These are phyloP conservation scores for Trichaptum fuscoviolaceum DNA, from an alignment of 768 basidiomycete species.

Conservation along the genomic window DNA sequence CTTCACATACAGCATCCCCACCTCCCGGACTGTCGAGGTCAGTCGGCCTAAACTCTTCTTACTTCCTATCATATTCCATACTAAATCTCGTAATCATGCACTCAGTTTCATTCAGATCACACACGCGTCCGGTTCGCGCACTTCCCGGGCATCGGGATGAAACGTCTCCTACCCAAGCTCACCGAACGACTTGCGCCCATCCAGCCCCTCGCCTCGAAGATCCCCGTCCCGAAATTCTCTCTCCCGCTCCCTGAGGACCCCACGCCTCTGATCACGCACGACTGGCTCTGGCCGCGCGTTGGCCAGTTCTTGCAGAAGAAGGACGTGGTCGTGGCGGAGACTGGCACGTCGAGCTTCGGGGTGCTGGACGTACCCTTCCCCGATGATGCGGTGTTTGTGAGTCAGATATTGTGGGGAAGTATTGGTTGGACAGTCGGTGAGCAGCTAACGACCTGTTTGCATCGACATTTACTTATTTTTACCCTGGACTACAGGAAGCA, in stretches of 20 bases:
- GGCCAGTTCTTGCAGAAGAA: constrained; percentile 62
- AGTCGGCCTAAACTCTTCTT: not conserved
- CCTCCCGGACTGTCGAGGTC: constrained; percentile 59
- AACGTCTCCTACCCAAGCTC: constrained; percentile 67
- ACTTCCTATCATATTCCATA: not conserved
- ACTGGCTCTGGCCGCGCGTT: constrained; percentile 81
- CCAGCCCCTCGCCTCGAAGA: constrained; percentile 33
- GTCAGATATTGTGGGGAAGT: constrained; percentile 85
- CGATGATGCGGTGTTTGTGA: constrained; percentile 54
- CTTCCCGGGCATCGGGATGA: constrained; percentile 70
- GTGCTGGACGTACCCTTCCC: constrained; percentile 79
- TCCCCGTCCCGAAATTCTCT: constrained; percentile 39
- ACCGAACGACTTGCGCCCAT: constrained; percentile 38
- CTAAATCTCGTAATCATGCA: not conserved
- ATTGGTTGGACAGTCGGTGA: constrained; percentile 86
- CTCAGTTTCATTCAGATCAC: constrained; percentile 70
- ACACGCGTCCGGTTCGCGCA: constrained; percentile 59
- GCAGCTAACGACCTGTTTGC: constrained; percentile 9
- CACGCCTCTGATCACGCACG: constrained; percentile 58
- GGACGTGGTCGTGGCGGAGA: constrained; percentile 85
- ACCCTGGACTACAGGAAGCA: constrained; percentile 35
- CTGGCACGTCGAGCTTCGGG: constrained; percentile 82
- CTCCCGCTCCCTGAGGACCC: constrained; percentile 45
- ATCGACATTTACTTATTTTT: constrained; percentile 1
- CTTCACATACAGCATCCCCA: constrained; percentile 71